Evolutionary conservation across 2,329 filamentous ascomycete species (phyloP).

Genomic region (Pseudogymnoascus destructans): DNA sequence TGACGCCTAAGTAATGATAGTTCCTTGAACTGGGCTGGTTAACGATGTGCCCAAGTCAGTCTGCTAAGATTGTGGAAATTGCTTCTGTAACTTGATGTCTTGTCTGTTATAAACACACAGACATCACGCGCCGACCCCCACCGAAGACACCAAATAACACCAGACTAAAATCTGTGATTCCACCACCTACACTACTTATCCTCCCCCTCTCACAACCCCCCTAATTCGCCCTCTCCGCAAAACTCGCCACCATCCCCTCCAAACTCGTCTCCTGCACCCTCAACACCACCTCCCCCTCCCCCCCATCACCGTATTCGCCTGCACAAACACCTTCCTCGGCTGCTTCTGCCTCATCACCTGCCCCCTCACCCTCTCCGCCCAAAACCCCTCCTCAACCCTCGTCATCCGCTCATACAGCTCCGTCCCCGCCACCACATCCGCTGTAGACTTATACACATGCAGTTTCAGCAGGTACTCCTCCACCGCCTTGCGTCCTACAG

Average conservation of each 20-base stretch:
- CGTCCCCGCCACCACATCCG: constrained; percentile 65
- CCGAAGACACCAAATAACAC: background rate
- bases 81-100: no score
- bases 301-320: constrained; percentile 73
- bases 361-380: constrained; percentile 65
- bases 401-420: constrained; percentile 77
- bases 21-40: no score
- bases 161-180: background rate
- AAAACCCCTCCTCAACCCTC: constrained; percentile 67
- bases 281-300: constrained; percentile 56
- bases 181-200: background rate
- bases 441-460: constrained; percentile 84
- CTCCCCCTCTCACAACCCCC: background rate
- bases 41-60: no score
- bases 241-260: constrained; percentile 75
- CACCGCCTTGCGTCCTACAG: constrained; percentile 66
- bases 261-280: constrained; percentile 77
- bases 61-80: no score
- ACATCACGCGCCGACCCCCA: no score
- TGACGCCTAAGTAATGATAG: no score
- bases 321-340: constrained; percentile 83
- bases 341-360: constrained; percentile 66
- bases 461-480: constrained; percentile 81
- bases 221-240: constrained; percentile 41
- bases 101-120: no score